These are phyloP conservation scores for Domatiomyces globalis DNA, from an alignment of 2,329 filamentous ascomycete species.

Conservation along the genomic window DNA sequence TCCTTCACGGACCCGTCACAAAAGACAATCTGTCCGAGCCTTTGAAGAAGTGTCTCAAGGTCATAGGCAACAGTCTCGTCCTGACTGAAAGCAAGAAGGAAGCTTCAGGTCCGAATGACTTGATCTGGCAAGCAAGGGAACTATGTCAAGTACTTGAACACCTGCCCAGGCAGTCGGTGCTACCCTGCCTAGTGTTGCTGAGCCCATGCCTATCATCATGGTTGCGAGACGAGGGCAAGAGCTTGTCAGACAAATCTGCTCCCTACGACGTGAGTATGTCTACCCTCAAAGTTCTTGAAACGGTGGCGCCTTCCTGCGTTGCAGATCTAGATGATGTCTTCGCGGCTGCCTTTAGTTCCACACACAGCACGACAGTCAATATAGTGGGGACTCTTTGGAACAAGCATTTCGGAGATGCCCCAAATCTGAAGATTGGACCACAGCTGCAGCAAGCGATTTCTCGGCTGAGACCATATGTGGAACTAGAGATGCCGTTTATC, in stretches of 20 bases:
- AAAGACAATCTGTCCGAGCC: neutral
- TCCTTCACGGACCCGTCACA: neutral
- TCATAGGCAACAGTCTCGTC: neutral
- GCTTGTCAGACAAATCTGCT: neutral
- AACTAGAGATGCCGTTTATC: constrained; percentile 34
- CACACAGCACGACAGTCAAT: constrained; percentile 37
- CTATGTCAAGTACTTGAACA: neutral
- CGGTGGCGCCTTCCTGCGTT: constrained; percentile 25
- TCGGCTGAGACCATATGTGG: constrained; percentile 31
- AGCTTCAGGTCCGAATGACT: neutral
- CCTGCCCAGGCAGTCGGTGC: neutral
- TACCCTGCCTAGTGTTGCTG: neutral
- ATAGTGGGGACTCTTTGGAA: constrained; percentile 54
- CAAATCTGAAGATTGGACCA: constrained; percentile 49
- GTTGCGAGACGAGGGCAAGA: constrained; percentile 21
- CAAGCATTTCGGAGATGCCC: constrained; percentile 46
- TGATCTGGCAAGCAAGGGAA: neutral
- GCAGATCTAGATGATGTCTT: constrained; percentile 36
- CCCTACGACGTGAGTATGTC: constrained; percentile 1
- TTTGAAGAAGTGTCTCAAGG: neutral
- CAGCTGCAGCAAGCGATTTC: constrained; percentile 47
- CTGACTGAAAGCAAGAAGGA: neutral
- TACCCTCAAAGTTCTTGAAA: constrained; percentile 2
- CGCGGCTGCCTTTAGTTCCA: constrained; percentile 39
- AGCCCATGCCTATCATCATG: constrained; percentile 21